Percentiles rank a stretch among this genome's conserved stretches.
These are phyloP conservation scores for Daldinia decipiens DNA, from an alignment of 495 filamentous ascomycete genomes.

Conservation along the genomic window DNA sequence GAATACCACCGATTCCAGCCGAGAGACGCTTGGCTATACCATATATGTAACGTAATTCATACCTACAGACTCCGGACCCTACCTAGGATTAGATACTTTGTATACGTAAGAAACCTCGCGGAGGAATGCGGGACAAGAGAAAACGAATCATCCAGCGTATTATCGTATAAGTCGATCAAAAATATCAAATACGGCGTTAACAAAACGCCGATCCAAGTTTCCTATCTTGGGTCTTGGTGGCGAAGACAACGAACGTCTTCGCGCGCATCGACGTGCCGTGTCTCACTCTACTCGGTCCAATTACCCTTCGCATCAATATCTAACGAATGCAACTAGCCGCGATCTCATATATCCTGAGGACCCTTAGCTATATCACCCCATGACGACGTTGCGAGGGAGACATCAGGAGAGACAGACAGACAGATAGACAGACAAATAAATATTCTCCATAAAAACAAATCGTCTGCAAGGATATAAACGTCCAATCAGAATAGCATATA, in stretches of 20 bases:
- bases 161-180: background rate
- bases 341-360: slow-evolving; percentile 1
- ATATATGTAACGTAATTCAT: background rate
- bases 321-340: background rate
- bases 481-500: background rate
- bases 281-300: slow-evolving; percentile 2
- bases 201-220: background rate
- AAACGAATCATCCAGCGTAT: background rate
- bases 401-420: too few species aligned
- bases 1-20: slow-evolving; percentile 12
- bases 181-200: background rate
- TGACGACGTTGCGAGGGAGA: background rate
- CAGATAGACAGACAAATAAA: background rate
- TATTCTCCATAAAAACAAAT: background rate
- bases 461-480: background rate
- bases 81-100: background rate
- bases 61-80: background rate
- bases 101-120: slow-evolving; percentile 11
- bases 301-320: background rate
- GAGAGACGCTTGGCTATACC: slow-evolving; percentile 25
- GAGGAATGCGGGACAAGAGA: slow-evolving; percentile 24
- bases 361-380: background rate
- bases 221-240: slow-evolving; percentile 20
- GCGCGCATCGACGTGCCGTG: slow-evolving; percentile 9
- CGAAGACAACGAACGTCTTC: background rate